phyloP scores from a whole-genome alignment of 1,284 basidiomycete genomes.

The Sparassis latifolia region DNA sequence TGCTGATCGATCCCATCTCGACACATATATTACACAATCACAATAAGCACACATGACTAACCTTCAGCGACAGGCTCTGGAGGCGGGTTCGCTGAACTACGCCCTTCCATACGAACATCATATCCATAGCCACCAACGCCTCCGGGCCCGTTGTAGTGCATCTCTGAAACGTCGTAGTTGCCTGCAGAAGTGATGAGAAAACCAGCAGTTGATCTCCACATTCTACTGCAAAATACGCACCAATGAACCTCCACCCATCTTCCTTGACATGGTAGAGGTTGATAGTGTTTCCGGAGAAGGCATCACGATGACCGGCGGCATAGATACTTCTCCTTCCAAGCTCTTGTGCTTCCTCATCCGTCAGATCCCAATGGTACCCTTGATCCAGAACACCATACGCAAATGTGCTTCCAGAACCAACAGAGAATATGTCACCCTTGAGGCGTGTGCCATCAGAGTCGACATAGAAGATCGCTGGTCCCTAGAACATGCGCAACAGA shows the following conservation, averaged over 20 bases:
- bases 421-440: constrained; percentile 96
- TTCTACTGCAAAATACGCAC: constrained; percentile 36
- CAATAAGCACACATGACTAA: not conserved
- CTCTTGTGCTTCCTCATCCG: constrained; percentile 93
- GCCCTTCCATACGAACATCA: constrained; percentile 49
- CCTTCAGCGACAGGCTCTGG: not conserved
- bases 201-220: not conserved
- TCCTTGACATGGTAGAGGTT: constrained; percentile 96
- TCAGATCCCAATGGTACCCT: constrained; percentile 91
- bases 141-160: constrained; percentile 82
- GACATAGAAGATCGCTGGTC: constrained; percentile 97
- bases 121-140: constrained; percentile 74
- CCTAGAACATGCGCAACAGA: constrained; percentile 35
- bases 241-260: constrained; percentile 90
- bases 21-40: not conserved
- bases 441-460: constrained; percentile 95
- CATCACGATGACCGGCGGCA: constrained; percentile 95
- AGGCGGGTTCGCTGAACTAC: constrained; percentile 24
- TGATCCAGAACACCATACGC: constrained; percentile 99
- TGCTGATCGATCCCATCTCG: not conserved
- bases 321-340: constrained; percentile 93
- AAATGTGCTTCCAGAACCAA: constrained; percentile 97
- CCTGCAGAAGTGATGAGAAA: constrained; percentile 33
- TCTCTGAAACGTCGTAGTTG: constrained; percentile 73
- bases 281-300: constrained; percentile 95